Evolutionary conservation across 192 early-diverging fungal genomes (phyloP).

Genomic region (Physocladia obscura): DNA sequence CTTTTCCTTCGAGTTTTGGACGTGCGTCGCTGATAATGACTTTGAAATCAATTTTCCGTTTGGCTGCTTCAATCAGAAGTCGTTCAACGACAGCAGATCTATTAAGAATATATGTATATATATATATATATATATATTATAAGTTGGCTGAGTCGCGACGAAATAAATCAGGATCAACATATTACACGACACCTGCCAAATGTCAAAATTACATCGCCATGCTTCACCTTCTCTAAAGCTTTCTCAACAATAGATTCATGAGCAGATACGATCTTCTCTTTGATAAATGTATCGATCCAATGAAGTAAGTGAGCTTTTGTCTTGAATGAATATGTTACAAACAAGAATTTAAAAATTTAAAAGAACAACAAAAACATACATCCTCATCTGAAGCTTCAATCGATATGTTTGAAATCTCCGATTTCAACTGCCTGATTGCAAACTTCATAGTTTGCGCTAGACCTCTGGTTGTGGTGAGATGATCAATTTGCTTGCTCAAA

Average conservation of each 20-base stretch:
- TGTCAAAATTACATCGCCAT: slow-evolving; percentile 89
- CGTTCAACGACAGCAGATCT: slow-evolving; percentile 85
- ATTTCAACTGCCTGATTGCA: slow-evolving; percentile 86
- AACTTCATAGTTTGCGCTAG: slow-evolving; percentile 94
- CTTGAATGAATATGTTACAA: no score
- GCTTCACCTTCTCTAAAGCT: slow-evolving; percentile 85
- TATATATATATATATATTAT: no score
- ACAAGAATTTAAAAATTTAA: no score
- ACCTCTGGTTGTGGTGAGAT: slow-evolving; percentile 76
- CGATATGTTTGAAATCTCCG: slow-evolving; percentile 74
- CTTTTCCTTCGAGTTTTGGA: slow-evolving; percentile 84
- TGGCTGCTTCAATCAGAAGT: slow-evolving; percentile 70
- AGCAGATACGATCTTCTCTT: slow-evolving; percentile 84
- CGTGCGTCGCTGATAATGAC: slow-evolving; percentile 92
- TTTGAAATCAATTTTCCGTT: slow-evolving; percentile 72
- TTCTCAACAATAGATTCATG: slow-evolving; percentile 75
- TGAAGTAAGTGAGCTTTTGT: slow-evolving; percentile 67
- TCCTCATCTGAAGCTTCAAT: slow-evolving; percentile 81
- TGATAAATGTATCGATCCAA: slow-evolving; percentile 85
- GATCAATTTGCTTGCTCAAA: slow-evolving; percentile 87
- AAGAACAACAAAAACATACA: slow-evolving; percentile 44
- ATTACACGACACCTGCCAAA: no score
- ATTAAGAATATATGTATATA: no score
- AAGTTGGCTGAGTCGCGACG: no score
- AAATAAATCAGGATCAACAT: no score